A percentile compares a stretch with the other conserved stretches of the same genome.
Conservation (phyloP, 192 early-diverging fungal genomes). For the Chytriomyces sp. region DNA sequence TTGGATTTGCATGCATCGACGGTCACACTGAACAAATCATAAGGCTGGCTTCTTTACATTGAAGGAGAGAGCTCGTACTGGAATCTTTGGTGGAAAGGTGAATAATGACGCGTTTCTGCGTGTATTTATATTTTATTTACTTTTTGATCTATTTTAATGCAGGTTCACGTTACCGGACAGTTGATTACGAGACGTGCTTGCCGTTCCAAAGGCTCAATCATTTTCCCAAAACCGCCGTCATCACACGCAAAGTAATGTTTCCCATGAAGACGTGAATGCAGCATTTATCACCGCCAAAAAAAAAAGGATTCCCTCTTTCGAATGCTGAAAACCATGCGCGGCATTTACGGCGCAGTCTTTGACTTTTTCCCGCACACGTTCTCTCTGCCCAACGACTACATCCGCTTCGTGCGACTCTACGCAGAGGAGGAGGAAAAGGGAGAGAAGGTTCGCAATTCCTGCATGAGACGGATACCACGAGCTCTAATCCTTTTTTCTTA, state of each 20-base stretch:
- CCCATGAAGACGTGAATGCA: not conserved
- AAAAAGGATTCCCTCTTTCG: slow-evolving; percentile 48
- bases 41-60: too few species aligned
- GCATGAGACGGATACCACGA: not conserved
- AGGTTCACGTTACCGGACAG: too few species aligned
- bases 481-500: not conserved
- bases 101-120: too few species aligned
- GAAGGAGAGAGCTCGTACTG: too few species aligned
- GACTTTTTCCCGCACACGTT: slow-evolving; percentile 55
- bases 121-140: too few species aligned
- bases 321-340: slow-evolving; percentile 50
- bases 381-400: slow-evolving; percentile 53
- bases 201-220: slow-evolving; percentile 42
- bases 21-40: too few species aligned
- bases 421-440: slow-evolving; percentile 45
- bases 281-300: not conserved
- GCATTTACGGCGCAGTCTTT: slow-evolving; percentile 48
- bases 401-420: slow-evolving; percentile 48
- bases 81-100: too few species aligned
- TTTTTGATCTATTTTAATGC: too few species aligned
- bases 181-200: too few species aligned
- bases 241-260: slow-evolving; percentile 46
- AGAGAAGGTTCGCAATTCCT: slow-evolving; percentile 15
- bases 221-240: slow-evolving; percentile 50
- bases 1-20: too few species aligned